phyloP scores from a whole-genome alignment of 1,284 basidiomycete species.

The Athelia psychrophila region DNA sequence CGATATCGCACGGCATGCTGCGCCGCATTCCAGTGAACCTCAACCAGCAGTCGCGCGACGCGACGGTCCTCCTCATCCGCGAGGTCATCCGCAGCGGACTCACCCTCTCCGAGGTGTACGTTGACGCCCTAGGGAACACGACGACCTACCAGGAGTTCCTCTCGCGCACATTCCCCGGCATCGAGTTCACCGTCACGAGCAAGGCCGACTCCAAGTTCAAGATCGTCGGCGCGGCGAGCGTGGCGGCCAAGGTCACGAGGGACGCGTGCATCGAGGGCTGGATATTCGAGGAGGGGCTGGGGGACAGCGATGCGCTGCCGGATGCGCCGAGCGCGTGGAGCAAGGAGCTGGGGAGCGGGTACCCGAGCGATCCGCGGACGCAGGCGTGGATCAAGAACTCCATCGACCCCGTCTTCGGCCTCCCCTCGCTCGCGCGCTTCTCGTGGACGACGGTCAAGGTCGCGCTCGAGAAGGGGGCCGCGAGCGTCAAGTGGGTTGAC shows the following conservation, averaged over 20 bases:
- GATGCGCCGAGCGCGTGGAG: slow-evolving; percentile 31
- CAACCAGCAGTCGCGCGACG: slow-evolving; percentile 91
- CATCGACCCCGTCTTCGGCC: slow-evolving; percentile 90
- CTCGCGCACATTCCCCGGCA: slow-evolving; percentile 75
- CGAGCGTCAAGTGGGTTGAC: slow-evolving; percentile 82
- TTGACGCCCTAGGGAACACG: slow-evolving; percentile 92
- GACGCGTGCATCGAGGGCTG: slow-evolving; percentile 90
- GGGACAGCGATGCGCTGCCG: slow-evolving; percentile 9
- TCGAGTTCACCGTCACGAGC: slow-evolving; percentile 85
- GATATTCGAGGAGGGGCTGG: slow-evolving; percentile 63
- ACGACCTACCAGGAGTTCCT: slow-evolving; percentile 83
- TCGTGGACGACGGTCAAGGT: slow-evolving; percentile 96
- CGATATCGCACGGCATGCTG: slow-evolving; percentile 92
- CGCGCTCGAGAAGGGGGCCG: slow-evolving; percentile 77
- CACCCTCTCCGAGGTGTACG: slow-evolving; percentile 86
- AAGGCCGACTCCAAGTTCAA: slow-evolving; percentile 97
- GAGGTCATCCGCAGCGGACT: slow-evolving; percentile 82
- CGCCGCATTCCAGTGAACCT: slow-evolving; percentile 82
- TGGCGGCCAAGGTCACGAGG: slow-evolving; percentile 95
- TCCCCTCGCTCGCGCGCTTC: slow-evolving; percentile 88
- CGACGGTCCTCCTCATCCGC: slow-evolving; percentile 86
- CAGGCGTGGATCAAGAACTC: slow-evolving; percentile 80
- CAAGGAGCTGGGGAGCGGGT: slow-evolving; percentile 70
- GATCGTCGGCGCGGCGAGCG: slow-evolving; percentile 95
- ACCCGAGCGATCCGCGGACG: slow-evolving; percentile 95